phyloP scores from a whole-genome alignment of 1,139 yeast species.

The Chernovozyma aurita region DNA sequence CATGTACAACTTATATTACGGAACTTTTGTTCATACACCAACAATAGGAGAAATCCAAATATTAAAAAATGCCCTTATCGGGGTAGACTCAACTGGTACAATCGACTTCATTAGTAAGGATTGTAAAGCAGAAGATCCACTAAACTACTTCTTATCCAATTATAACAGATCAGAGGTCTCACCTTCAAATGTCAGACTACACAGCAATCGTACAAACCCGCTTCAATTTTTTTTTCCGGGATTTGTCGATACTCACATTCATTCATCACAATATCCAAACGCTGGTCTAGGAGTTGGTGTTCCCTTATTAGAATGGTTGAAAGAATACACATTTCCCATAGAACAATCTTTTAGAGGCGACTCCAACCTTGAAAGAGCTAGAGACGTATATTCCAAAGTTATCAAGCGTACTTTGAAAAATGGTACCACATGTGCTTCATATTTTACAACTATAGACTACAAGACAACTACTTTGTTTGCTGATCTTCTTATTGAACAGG shows the following conservation, averaged over 20 bases:
- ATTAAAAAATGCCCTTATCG: conserved; percentile 26
- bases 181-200: conserved; percentile 47
- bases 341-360: conserved; percentile 47
- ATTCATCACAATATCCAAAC: conserved; percentile 96
- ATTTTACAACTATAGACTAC: conserved; percentile 83
- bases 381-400: conserved; percentile 57
- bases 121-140: conserved; percentile 21
- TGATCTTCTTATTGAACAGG: conserved; percentile 56
- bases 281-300: conserved; percentile 83
- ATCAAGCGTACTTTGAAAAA: conserved; percentile 60
- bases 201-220: conserved; percentile 21
- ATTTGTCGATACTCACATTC: conserved; percentile 91
- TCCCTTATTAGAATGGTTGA: conserved; percentile 85
- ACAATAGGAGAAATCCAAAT: conserved; percentile 23
- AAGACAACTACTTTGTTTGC: conserved; percentile 75
- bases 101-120: conserved; percentile 27
- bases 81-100: conserved; percentile 26
- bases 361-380: conserved; percentile 39
- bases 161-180: conserved; percentile 93
- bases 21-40: conserved; percentile 39
- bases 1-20: conserved; percentile 14
- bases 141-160: conserved; percentile 78
- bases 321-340: conserved; percentile 81
- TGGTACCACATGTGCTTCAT: conserved; percentile 92
- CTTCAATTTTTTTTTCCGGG: conserved; percentile 79